Evolutionary conservation across 2,329 filamentous ascomycete species (phyloP), one percentile per base, ranked within the genome.

Genomic region (Epichloe gansuensis): DNA sequence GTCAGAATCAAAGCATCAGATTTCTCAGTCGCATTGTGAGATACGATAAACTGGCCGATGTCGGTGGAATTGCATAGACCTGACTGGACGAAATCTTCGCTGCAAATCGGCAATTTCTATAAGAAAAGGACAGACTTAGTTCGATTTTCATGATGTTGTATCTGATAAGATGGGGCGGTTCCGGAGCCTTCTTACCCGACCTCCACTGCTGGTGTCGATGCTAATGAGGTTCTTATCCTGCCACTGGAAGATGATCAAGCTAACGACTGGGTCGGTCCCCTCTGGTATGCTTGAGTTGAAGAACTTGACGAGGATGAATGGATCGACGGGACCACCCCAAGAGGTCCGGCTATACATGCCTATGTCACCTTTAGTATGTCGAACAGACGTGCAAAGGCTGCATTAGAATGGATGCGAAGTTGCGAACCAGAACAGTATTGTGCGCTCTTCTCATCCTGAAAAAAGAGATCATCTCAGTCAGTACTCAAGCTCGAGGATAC

Each of bases 241-340:
- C 88, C 90, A 98, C 70, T 98, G 91, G 67, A 95, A 98, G 57
- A 98, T 84, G 50, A 95, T 76, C 60, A 96, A 70, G 66, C 89
- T 94, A 57, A 89, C 84, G 43, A 88, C 74, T 5, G 87, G 85
- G 65, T 95, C 85, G 45, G 77, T 72, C 25, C 54, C 61, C 52
- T 82, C 74, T 35, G 78, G 76, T 53, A 77, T 71, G 61, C 78
- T 66, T 70, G 74, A 63, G 70, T 76, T 68, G 41, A 85, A 70
- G 63, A 95, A 94, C 64, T 88, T 89, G 66, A 89, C 78, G 59
- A 85, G 77, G 66, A 97, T 95, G 71, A 89, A 95, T 21, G 91
- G 91, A 60, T 96, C 88, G 54, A 89, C 79, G 38, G 81, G 79
- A 54, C 91, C 91, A 60, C 89, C 89, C 91, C 91, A 97, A 49